These are phyloP conservation scores for Trichoderma breve DNA, from an alignment of 2,329 filamentous ascomycete genomes.

Conservation along the genomic window DNA sequence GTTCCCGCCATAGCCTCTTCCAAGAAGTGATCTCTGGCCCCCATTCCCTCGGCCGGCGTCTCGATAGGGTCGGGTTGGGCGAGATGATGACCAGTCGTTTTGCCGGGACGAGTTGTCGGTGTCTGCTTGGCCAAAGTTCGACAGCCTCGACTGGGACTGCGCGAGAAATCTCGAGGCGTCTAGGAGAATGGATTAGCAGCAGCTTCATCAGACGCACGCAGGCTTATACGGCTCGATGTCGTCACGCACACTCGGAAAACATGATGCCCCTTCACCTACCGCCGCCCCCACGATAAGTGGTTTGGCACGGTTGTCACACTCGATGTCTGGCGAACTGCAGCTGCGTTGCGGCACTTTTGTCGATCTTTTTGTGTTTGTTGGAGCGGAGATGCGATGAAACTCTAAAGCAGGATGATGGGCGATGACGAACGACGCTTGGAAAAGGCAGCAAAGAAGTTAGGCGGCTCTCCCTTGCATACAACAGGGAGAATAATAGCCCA, in stretches of 20 bases:
- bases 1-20: slow-evolving; percentile 58
- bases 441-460: not conserved
- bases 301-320: slow-evolving; percentile 16
- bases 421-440: slow-evolving; percentile 18
- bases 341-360: not conserved
- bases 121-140: slow-evolving; percentile 64
- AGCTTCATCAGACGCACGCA: not conserved
- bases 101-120: slow-evolving; percentile 35
- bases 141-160: slow-evolving; percentile 90
- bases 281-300: slow-evolving; percentile 32
- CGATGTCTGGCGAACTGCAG: not conserved
- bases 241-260: slow-evolving; percentile 77
- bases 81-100: slow-evolving; percentile 38
- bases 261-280: slow-evolving; percentile 37
- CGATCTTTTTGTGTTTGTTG: not conserved
- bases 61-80: slow-evolving; percentile 34
- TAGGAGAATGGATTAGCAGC: slow-evolving; percentile 40
- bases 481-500: not conserved
- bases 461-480: slow-evolving; percentile 16
- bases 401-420: slow-evolving; percentile 1
- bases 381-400: slow-evolving; percentile 15
- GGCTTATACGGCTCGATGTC: not conserved
- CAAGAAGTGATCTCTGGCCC: slow-evolving; percentile 44
- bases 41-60: slow-evolving; percentile 32
- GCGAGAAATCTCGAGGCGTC: slow-evolving; percentile 96